Evolutionary conservation across 768 basidiomycete species (phyloP), one percentile per base, ranked within the genome.

Genomic region (Boletus bicolor): DNA sequence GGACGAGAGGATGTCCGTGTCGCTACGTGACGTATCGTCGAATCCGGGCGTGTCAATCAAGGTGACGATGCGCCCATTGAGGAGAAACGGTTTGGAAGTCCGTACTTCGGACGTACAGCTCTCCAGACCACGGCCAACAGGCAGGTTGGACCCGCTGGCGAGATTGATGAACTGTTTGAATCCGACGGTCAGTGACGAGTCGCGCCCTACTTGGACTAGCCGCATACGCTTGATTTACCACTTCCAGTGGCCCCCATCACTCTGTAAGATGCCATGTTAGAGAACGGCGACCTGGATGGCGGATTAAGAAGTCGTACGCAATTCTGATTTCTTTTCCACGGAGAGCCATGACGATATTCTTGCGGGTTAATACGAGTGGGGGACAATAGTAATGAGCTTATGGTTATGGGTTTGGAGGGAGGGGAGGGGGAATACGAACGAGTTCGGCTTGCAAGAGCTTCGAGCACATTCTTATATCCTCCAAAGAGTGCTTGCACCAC

Each of bases 21-120:
- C 82, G 56, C 75, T 79, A 43, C 72, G 74, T 12, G 57, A 19
- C 9, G 81, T 79, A 59, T 84, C 82, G 59, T 84, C 82, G 63
- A 84, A 85, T 5, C 83, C 83, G 15, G 83, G 83, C 0, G 83
- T 85, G 64, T 85, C 84, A 41, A 85, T 76, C 32, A 85, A 66
- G 12, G 73, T 77, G 50, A 84, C 67, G 49, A 59, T 64, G 7
- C 71, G 71, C 11, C 77, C 80, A 44, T 79, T 76, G 36, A 82
- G 63, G 39, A 72, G 58, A 60, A 84, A 81, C 1, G 79, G 72
- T 14, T 68, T 62, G 4, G 80, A 71, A 4, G 74, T 67, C 51
- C 77, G 73, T 1, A 85, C 77, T 10, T 69, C 69, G 44, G 65
- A 70, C 0, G 83, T 85, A 58, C 80, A 83, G 15, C 82, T 84